Percentiles rank a stretch among this genome's conserved stretches.
Conservation (phyloP, 495 filamentous ascomycete species). For the Elaphomyces granulatus region DNA sequence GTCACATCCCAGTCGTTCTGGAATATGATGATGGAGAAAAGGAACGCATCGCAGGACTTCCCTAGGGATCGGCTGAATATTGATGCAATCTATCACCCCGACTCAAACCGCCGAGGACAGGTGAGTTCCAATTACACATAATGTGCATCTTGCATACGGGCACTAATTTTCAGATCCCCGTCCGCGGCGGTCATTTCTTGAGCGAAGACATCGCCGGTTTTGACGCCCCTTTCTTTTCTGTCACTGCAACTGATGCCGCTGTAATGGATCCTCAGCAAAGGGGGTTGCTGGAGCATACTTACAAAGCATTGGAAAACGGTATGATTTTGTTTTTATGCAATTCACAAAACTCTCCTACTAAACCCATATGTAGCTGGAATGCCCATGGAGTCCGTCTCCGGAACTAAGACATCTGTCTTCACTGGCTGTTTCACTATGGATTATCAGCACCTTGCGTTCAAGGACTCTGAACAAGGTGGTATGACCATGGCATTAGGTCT, state of each 20-base stretch:
- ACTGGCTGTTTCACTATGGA: conserved; percentile 25
- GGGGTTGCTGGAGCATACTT: conserved; percentile 37
- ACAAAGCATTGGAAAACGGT: conserved; percentile 41
- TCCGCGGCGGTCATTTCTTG: conserved; percentile 18
- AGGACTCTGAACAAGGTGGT: not conserved
- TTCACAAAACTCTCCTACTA: too few species aligned
- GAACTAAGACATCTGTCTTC: conserved; percentile 35
- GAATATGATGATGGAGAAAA: conserved; percentile 27
- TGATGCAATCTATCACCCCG: conserved; percentile 10
- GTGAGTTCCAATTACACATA: not conserved
- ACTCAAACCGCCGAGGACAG: not conserved
- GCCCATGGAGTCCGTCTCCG: conserved; percentile 20
- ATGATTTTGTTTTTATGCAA: too few species aligned
- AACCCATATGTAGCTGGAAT: conserved; percentile 12
- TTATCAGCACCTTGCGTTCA: conserved; percentile 9
- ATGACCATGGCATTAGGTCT: conserved; percentile 4
- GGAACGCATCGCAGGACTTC: conserved; percentile 31
- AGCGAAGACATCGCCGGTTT: conserved; percentile 21
- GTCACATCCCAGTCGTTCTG: conserved; percentile 35
- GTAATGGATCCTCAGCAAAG: conserved; percentile 28
- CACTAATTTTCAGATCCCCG: conserved; percentile 11
- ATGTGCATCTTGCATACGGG: conserved; percentile 27
- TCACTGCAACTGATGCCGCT: conserved; percentile 30
- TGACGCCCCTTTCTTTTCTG: conserved; percentile 35
- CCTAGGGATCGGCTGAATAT: conserved; percentile 38